Percentiles rank a stretch among this genome's conserved stretches.
These are phyloP conservation scores for Eucalyptus marginata DNA, from an alignment of 345 rosid species.

Conservation along the genomic window DNA sequence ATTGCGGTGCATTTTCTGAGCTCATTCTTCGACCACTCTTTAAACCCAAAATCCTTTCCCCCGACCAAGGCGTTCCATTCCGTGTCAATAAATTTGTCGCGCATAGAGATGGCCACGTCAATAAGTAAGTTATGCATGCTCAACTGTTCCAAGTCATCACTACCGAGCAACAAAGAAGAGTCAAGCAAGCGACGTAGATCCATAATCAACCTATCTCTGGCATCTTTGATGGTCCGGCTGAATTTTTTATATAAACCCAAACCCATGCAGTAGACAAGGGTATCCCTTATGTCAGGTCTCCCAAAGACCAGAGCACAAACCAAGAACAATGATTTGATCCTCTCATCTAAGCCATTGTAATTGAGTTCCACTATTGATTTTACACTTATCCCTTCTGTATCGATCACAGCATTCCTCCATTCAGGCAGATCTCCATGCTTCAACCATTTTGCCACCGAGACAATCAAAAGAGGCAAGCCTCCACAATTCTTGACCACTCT, in stretches of 20 bases:
- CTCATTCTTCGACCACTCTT: background rate
- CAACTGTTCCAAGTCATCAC: no score
- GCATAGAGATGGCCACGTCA: no score
- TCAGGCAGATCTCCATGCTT: fast-evolving
- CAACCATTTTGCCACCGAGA: no score
- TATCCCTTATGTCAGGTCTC: fast-evolving
- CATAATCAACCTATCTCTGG: no score
- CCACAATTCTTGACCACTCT: no score
- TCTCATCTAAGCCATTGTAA: no score
- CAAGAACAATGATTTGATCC: no score
- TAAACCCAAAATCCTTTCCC: background rate
- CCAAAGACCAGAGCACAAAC: fast-evolving
- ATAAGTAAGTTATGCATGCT: no score
- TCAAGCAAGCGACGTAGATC: fast-evolving
- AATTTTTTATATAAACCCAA: no score
- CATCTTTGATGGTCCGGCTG: fast-evolving
- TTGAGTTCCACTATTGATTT: no score
- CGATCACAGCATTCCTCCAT: no score
- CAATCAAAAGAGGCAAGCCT: no score
- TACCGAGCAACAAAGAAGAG: fast-evolving
- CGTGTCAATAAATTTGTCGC: background rate
- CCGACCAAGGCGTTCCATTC: background rate
- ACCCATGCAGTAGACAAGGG: fast-evolving
- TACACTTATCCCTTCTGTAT: fast-evolving
- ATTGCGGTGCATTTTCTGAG: background rate